phyloP scores from a whole-genome alignment of 1,284 basidiomycete species.

The Amylostereum areolatum region DNA sequence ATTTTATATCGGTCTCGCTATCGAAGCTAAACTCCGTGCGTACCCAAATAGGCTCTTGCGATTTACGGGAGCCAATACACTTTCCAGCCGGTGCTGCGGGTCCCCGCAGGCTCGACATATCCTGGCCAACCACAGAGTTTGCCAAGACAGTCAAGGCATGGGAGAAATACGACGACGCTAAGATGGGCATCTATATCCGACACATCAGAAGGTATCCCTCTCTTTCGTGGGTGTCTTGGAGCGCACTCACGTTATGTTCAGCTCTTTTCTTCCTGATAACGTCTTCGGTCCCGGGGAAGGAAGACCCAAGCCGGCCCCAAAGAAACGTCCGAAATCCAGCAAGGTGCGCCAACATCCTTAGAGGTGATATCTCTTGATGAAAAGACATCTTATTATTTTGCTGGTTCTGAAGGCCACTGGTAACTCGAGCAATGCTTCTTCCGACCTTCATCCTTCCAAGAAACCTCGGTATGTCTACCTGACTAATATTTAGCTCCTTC shows the following conservation, averaged over 20 bases:
- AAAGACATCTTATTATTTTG: conserved; percentile 15
- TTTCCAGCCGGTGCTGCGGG: conserved; percentile 57
- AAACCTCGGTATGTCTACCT: conserved; percentile 47
- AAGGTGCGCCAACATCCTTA: conserved; percentile 52
- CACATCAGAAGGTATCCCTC: conserved; percentile 83
- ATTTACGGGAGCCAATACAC: no score
- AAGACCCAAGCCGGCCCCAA: conserved; percentile 50
- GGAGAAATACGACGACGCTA: conserved; percentile 91
- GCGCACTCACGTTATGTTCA: conserved; percentile 25
- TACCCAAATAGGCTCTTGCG: conserved; percentile 13
- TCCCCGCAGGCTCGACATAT: conserved; percentile 87
- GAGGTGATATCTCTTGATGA: conserved; percentile 1
- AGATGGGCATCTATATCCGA: conserved; percentile 93
- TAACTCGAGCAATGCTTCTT: conserved; percentile 57
- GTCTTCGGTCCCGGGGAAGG: conserved; percentile 80
- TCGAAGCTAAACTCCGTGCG: conserved; percentile 88
- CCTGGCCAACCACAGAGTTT: conserved; percentile 95
- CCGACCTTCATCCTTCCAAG: conserved; percentile 66
- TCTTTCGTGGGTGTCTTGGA: conserved; percentile 6
- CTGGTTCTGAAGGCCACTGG: conserved; percentile 43
- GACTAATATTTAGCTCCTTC: conserved; percentile 2
- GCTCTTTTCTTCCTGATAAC: conserved; percentile 72
- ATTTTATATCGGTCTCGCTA: conserved; percentile 94
- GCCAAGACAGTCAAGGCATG: conserved; percentile 93
- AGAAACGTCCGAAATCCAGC: conserved; percentile 61